Evolutionary conservation across 768 basidiomycete genomes (phyloP), one percentile per base, ranked within the genome.

Genomic region (Lactifluus echinatus): DNA sequence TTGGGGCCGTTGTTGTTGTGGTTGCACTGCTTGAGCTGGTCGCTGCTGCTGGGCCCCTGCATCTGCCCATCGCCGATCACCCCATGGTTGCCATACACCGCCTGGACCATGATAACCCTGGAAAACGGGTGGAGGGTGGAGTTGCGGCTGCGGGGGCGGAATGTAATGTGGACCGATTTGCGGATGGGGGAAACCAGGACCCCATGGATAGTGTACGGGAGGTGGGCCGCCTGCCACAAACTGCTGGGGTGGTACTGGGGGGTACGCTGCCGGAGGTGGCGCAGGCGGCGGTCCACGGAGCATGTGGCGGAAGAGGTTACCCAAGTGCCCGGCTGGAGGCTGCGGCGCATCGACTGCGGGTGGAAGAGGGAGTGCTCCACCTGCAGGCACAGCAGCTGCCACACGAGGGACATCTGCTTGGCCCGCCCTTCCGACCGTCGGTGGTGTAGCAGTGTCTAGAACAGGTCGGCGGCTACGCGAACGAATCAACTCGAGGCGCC

Each of bases 111-210:
- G 34, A 42, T 55, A 63, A 7, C 62, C 62, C 19, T 63, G 62
- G 24, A 57, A 63, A 17, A 58, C 53, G 15, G 64, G 58, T n/a
- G 59, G 58, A 15, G 40, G 62, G 34, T 55, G 61, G 8, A 56
- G 57, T 42, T 61, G 64, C 28, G 28, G 59, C n/a, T 52, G 63
- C 14, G 52, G 63, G 15, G 46, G 42, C 34, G 54, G 62, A 26
- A 69, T 63, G 65, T 66, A 69, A 43, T 68, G 71, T 7, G 64
- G 72, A 50, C 72, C 73, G 31, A 69, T 67, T 40, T 84, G 87
- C 23, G 76, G 77, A 55, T 81, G 81, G 82, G 70, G 75, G 19
- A 79, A 80, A 34, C 77, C 78, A 8, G 84, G 85, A 8, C 83
- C 84, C 37, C 75, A 73, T 56, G 73, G 64, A 60, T 81, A 83